Conservation (phyloP, 768 basidiomycete genomes). For the Daedaleopsis nitida region DNA sequence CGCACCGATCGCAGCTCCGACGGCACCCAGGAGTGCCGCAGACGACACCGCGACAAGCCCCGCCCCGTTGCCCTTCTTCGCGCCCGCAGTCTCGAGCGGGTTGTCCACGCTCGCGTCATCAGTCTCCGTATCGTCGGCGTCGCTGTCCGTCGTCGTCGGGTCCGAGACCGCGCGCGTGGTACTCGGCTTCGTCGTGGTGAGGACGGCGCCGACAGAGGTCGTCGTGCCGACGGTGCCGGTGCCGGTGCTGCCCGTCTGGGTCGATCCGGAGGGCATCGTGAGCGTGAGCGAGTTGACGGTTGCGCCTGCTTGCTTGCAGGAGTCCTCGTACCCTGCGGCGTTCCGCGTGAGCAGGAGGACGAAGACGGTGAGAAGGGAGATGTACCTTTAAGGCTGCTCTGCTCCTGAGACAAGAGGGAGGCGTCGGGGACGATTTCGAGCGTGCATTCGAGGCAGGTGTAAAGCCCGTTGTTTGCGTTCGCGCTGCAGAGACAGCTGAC, state of each 20-base stretch:
- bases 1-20: background rate
- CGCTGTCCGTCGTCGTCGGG: background rate
- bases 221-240: background rate
- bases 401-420: constrained; percentile 1
- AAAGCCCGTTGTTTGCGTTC: constrained; percentile 6
- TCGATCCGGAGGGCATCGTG: background rate
- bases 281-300: background rate
- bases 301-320: background rate
- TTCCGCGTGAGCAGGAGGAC: background rate
- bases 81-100: background rate
- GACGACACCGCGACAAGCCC: background rate
- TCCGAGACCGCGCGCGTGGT: too few relatives aligned
- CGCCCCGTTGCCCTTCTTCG: background rate
- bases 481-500: constrained; percentile 18
- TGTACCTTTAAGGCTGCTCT: constrained; percentile 12
- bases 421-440: constrained; percentile 11
- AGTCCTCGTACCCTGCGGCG: background rate
- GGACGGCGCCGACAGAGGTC: background rate
- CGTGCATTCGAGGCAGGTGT: constrained; percentile 20
- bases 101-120: background rate
- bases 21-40: background rate
- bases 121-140: background rate
- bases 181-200: too few relatives aligned
- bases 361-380: background rate
- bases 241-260: background rate